A percentile compares a stretch with the other conserved stretches of the same genome.
phyloP scores from a whole-genome alignment of 192 early-diverging fungal species.

The Backusella parvicylindrica region DNA sequence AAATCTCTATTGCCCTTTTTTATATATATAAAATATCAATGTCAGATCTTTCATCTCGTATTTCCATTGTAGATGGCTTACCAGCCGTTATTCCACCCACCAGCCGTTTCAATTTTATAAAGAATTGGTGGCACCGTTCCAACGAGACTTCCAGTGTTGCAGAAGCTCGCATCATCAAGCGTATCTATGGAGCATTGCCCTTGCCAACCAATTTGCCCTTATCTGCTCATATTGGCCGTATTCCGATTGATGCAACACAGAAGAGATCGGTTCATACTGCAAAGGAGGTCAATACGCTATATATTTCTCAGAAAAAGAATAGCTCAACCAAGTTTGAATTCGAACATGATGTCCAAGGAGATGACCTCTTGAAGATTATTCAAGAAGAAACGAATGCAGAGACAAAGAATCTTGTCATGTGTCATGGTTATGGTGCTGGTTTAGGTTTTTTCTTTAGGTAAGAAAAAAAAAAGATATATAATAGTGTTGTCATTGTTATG shows the following conservation, averaged over 20 bases:
- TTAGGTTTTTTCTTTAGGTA: conserved; percentile 70
- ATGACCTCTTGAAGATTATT: neutral
- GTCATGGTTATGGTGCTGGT: conserved; percentile 80
- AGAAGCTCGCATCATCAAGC: conserved; percentile 54
- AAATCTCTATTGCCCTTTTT: too few relatives aligned
- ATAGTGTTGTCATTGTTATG: neutral
- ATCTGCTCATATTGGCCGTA: neutral
- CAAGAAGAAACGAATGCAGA: conserved; percentile 11
- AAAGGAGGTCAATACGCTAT: neutral
- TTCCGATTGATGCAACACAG: neutral
- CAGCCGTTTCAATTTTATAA: conserved; percentile 27
- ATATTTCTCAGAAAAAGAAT: conserved; percentile 2
- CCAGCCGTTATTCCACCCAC: conserved; percentile 33
- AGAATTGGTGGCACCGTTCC: conserved; percentile 37
- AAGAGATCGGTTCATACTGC: conserved; percentile 32
- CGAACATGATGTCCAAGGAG: neutral
- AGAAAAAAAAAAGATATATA: neutral
- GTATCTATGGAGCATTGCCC: conserved; percentile 30
- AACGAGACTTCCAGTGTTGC: conserved; percentile 41
- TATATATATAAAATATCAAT: neutral
- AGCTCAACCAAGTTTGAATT: neutral
- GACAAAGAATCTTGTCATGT: conserved; percentile 57
- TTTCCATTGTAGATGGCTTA: neutral
- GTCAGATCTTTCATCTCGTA: neutral
- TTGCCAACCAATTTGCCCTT: neutral